phyloP scores from a whole-genome alignment of 2,329 filamentous ascomycete genomes.

The Parastagonospora nodorum region DNA sequence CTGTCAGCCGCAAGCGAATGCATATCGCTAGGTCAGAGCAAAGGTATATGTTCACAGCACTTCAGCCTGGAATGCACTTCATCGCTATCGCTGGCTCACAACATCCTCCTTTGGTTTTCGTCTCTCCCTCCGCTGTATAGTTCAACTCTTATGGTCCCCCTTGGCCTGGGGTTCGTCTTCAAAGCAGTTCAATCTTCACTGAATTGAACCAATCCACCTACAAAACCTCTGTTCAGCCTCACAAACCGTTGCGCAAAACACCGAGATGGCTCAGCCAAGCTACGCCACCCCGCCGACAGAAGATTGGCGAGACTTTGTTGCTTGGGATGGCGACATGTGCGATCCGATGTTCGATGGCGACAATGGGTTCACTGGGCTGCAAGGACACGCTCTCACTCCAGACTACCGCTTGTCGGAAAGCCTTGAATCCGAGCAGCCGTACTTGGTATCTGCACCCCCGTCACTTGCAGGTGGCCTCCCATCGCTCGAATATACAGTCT shows the following conservation, averaged over 20 bases:
- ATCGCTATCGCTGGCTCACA: slow-evolving; percentile 6
- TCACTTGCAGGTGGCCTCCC: slow-evolving; percentile 31
- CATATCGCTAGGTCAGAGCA: slow-evolving; percentile 9
- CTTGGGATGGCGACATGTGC: slow-evolving; percentile 36
- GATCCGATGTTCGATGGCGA: slow-evolving; percentile 34
- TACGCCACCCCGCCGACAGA: slow-evolving; percentile 23
- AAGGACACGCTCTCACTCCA: slow-evolving; percentile 12
- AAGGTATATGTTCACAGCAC: slow-evolving; percentile 19
- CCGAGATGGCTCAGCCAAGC: slow-evolving; percentile 21
- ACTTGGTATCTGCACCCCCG: slow-evolving; percentile 26
- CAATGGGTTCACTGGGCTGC: slow-evolving; percentile 11
- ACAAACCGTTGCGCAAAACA: neutral
- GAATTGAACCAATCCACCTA: neutral
- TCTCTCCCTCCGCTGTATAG: slow-evolving; percentile 3
- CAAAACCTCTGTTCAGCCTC: neutral
- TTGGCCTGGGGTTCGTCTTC: slow-evolving; percentile 8
- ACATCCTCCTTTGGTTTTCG: slow-evolving; percentile 4
- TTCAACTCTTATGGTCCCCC: slow-evolving; percentile 13
- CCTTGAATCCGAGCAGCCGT: slow-evolving; percentile 26
- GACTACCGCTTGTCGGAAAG: slow-evolving; percentile 27
- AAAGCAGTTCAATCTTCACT: neutral
- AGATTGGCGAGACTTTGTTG: slow-evolving; percentile 36
- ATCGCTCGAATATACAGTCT: slow-evolving; percentile 34
- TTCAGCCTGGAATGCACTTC: slow-evolving; percentile 11
- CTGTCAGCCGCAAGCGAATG: slow-evolving; percentile 18